Evolutionary conservation across 495 filamentous ascomycete genomes (phyloP), one percentile per base, ranked within the genome.

Genomic region (Penicillium dipodomyicola): DNA sequence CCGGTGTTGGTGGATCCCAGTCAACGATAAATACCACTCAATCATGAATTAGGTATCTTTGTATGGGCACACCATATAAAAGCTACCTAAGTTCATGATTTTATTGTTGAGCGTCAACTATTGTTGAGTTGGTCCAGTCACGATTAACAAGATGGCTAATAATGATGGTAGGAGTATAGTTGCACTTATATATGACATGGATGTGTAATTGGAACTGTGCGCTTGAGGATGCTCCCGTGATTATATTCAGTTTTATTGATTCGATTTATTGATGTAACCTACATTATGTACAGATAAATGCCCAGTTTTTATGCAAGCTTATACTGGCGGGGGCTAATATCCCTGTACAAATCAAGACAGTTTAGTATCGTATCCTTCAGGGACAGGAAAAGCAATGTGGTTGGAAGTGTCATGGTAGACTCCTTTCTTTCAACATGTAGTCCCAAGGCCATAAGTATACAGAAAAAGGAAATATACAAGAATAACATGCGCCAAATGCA

Each of bases 241-340:
- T 10, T 22, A 20, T 42, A 19, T 20, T 11, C 40, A 10, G 19
- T 17, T 20, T 41, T 25, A 23, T 45, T 45, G 19, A 22, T 44
- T 2, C 25, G 11, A 44, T 25, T 12, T 3, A 7, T 41, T 5
- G 9, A 25, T 25, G 23, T 25, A 25, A 6, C 3, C 4, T 14
- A 14, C 1, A 35, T 15, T 42, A 42, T 42, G 19, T 35, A 39
- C 25, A 46, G 27, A 25, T n/a, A 39, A 12, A 11, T 7, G 32
- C 19, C 12, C 14, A 15, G 33, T 12, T 30, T 29, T 47, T 42
- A 60, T 44, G 58, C 58, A 20, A 60, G 53, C 42, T 60, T 60
- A 33, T 42, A 47, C 2, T 35, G 30, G 20, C 54, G 58, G 19
- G 54, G 19, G 14, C 27, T 44, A 22, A 15, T 44, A 32, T 52